Conservation (phyloP, 106 monocot species). For the Agapanthus africanus region DNA sequence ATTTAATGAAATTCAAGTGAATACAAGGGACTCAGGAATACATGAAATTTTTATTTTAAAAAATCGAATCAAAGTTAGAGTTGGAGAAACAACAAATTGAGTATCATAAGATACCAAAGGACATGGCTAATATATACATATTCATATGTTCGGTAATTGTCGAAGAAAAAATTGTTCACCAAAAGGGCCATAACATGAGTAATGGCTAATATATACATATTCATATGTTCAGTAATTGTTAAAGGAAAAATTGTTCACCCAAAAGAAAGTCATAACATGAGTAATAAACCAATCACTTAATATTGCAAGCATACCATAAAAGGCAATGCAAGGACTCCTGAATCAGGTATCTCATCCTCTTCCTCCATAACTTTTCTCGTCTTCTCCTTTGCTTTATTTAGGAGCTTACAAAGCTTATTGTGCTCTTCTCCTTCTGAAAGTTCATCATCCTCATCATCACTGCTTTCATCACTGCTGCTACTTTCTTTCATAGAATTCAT, state of each 20-base stretch:
- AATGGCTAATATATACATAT: background rate
- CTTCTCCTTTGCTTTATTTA: slow-evolving; percentile 72
- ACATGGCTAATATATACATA: too few relatives aligned
- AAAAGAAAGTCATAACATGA: background rate
- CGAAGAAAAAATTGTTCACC: too few relatives aligned
- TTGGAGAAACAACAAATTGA: background rate
- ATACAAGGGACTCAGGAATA: too few relatives aligned
- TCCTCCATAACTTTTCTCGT: slow-evolving; percentile 55
- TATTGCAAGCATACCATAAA: slow-evolving; percentile 69
- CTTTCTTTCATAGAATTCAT: slow-evolving; percentile 78
- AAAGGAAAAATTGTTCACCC: background rate
- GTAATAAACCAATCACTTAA: background rate
- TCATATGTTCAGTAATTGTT: background rate
- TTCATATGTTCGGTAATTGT: too few relatives aligned
- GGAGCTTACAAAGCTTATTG: slow-evolving; percentile 36
- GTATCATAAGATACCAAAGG: background rate
- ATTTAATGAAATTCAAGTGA: too few relatives aligned
- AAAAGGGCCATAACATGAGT: too few relatives aligned
- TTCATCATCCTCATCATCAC: slow-evolving; percentile 54
- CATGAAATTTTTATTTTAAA: too few relatives aligned
- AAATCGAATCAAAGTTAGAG: too few relatives aligned
- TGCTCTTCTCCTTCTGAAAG: slow-evolving; percentile 18
- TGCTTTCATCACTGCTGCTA: slow-evolving; percentile 54
- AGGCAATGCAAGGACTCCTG: slow-evolving; percentile 75
- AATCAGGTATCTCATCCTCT: slow-evolving; percentile 52